These are phyloP conservation scores for Helenozyma rhizophorensis DNA, from an alignment of 805 yeast genomes.

Conservation along the genomic window DNA sequence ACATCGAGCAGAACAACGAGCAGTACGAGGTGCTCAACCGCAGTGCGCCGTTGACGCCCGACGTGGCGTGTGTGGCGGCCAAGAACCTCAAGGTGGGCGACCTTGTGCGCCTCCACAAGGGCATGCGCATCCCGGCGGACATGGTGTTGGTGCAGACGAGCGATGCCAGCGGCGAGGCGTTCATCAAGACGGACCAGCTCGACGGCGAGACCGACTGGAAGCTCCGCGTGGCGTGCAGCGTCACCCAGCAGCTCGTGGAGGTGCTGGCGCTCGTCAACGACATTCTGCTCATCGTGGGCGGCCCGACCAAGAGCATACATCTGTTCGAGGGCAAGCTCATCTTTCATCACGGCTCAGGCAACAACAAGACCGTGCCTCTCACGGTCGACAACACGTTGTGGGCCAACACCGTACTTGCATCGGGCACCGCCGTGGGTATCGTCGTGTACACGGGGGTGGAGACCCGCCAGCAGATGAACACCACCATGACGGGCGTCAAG, in stretches of 20 bases:
- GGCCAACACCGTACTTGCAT: conserved; percentile 97
- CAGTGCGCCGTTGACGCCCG: conserved; percentile 14
- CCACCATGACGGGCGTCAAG: conserved; percentile 81
- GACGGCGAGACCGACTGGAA: conserved; percentile 99
- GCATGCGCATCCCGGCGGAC: conserved; percentile 90
- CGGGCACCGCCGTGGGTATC: conserved; percentile 87
- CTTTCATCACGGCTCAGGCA: conserved; percentile 33
- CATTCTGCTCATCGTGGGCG: conserved; percentile 56
- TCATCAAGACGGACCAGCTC: conserved; percentile 93
- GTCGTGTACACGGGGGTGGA: conserved; percentile 88
- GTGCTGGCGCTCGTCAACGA: conserved; percentile 50
- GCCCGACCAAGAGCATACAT: conserved; percentile 84
- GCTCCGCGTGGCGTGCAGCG: conserved; percentile 68
- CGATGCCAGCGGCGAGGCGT: conserved; percentile 67
- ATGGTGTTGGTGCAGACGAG: conserved; percentile 79
- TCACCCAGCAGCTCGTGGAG: conserved; percentile 56
- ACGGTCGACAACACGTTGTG: conserved; percentile 90
- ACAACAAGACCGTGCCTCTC: conserved; percentile 55
- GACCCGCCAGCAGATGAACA: conserved; percentile 93
- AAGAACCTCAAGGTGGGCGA: conserved; percentile 82
- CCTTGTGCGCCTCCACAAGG: conserved; percentile 71
- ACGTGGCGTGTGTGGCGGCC: conserved; percentile 37
- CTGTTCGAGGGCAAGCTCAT: conserved; percentile 71
- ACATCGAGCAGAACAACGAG: conserved; percentile 83
- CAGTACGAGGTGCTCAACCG: conserved; percentile 61